Conservation (phyloP, 2,329 filamentous ascomycete genomes). For the Raffaelea deltoideospora region DNA sequence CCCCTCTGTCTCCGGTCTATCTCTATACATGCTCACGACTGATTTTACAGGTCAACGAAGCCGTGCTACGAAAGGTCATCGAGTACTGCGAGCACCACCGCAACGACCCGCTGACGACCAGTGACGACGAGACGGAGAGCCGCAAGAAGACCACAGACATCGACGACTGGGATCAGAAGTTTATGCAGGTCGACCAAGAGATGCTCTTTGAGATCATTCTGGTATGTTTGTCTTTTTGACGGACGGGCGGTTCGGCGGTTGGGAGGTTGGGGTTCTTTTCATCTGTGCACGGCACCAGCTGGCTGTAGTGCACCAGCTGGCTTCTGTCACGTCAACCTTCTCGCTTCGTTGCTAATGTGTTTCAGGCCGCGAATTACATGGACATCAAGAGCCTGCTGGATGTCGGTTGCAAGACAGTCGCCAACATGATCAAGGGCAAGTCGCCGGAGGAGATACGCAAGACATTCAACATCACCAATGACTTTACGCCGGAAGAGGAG, state of each 20-base stretch:
- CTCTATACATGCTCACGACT: not conserved
- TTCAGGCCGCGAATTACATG: slow-evolving; percentile 87
- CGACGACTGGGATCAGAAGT: slow-evolving; percentile 99
- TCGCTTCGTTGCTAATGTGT: slow-evolving; percentile 6
- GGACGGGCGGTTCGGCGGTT: too few relatives aligned
- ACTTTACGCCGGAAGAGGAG: slow-evolving; percentile 97
- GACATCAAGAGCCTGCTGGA: slow-evolving; percentile 98
- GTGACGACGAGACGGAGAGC: slow-evolving; percentile 82
- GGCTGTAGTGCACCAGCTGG: too few relatives aligned
- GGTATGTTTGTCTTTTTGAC: slow-evolving; percentile 39
- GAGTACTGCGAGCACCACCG: slow-evolving; percentile 98
- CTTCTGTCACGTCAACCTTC: too few relatives aligned
- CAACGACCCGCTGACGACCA: slow-evolving; percentile 64
- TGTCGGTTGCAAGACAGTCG: slow-evolving; percentile 97
- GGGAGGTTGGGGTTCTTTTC: too few relatives aligned
- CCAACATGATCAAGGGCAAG: slow-evolving; percentile 99
- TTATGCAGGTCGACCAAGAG: slow-evolving; percentile 99
- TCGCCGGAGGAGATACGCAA: slow-evolving; percentile 98
- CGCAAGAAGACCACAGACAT: slow-evolving; percentile 99
- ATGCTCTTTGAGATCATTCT: slow-evolving; percentile 99
- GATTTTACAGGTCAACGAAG: slow-evolving; percentile 59
- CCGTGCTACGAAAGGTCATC: slow-evolving; percentile 87
- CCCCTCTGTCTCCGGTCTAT: not conserved
- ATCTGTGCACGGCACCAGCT: too few relatives aligned
- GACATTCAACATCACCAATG: slow-evolving; percentile 99